Percentiles rank a stretch among this genome's conserved stretches.
These are phyloP conservation scores for Moniliella sp. DNA, from an alignment of 1,284 basidiomycete species.

Conservation along the genomic window DNA sequence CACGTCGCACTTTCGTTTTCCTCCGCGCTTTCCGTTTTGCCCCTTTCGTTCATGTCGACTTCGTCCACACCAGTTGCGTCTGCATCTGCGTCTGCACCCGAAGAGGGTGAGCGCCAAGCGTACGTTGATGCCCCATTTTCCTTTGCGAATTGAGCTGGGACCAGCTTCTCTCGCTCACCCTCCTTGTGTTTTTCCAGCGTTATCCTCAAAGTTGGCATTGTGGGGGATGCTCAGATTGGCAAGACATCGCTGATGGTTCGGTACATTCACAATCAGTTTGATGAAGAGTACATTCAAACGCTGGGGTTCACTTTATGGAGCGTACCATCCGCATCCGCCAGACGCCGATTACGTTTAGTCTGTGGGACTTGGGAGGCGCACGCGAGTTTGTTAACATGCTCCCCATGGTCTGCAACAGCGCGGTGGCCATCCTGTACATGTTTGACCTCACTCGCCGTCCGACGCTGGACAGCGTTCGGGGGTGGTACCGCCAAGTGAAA, in stretches of 20 bases:
- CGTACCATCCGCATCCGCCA: conserved; percentile 89
- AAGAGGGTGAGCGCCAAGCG: no score
- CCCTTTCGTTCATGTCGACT: no score
- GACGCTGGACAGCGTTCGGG: conserved; percentile 88
- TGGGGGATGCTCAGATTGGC: conserved; percentile 92
- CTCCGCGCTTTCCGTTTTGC: no score
- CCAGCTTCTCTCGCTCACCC: no score
- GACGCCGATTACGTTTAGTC: conserved; percentile 93
- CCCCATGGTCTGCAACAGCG: conserved; percentile 84
- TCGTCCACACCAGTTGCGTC: no score
- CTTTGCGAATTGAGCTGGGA: no score
- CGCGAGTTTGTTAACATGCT: conserved; percentile 97
- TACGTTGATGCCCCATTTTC: no score
- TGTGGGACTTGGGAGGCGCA: conserved; percentile 95
- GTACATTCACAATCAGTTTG: conserved; percentile 29
- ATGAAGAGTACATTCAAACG: conserved; percentile 95
- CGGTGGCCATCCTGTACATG: conserved; percentile 97
- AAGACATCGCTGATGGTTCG: conserved; percentile 96
- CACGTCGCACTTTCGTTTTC: no score
- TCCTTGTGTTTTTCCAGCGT: conserved; percentile 38
- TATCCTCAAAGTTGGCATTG: conserved; percentile 93
- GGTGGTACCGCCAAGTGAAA: conserved; percentile 93
- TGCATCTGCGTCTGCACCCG: no score
- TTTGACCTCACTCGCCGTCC: conserved; percentile 91
- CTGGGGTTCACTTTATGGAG: conserved; percentile 84